Evolutionary conservation across 2,329 filamentous ascomycete species (phyloP).

Genomic region (Coccinonectria pachysandricola): DNA sequence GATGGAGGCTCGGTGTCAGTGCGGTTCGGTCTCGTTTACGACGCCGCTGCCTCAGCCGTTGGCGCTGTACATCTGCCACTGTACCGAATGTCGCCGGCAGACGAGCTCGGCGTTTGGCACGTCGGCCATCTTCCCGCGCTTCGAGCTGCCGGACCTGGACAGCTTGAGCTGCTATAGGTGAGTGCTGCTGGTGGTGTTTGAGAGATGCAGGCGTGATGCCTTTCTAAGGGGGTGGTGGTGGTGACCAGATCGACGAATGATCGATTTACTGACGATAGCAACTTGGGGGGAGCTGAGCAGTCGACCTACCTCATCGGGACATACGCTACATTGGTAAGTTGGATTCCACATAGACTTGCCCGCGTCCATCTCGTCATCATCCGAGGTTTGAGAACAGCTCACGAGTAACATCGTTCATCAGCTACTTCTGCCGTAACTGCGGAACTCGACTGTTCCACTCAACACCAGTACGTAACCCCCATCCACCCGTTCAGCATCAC

Average conservation of each 20-base stretch:
- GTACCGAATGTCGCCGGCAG: slow-evolving; percentile 54
- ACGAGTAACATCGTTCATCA: slow-evolving; percentile 15
- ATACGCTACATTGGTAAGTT: slow-evolving; percentile 47
- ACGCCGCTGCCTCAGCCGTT: slow-evolving; percentile 50
- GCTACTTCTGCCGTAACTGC: slow-evolving; percentile 57
- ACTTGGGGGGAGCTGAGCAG: slow-evolving; percentile 24
- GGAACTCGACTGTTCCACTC: slow-evolving; percentile 56
- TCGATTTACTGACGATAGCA: no score
- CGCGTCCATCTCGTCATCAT: no score
- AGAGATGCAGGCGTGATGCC: no score
- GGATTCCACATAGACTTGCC: no score
- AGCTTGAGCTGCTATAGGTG: slow-evolving; percentile 43
- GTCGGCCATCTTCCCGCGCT: slow-evolving; percentile 60
- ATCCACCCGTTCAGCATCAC: not conserved
- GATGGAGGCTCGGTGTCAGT: slow-evolving; percentile 56
- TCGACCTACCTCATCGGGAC: slow-evolving; percentile 45
- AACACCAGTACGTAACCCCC: slow-evolving; percentile 35
- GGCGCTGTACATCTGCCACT: slow-evolving; percentile 63
- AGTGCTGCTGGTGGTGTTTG: no score
- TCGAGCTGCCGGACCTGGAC: slow-evolving; percentile 41
- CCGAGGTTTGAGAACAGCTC: not conserved
- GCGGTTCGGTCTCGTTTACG: slow-evolving; percentile 51
- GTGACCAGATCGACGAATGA: no score
- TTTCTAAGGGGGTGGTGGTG: no score
- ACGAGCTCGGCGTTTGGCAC: slow-evolving; percentile 57